Base-by-base conservation (phyloP, 805 yeast genomes). In the Yarrowia hollandica region DNA sequence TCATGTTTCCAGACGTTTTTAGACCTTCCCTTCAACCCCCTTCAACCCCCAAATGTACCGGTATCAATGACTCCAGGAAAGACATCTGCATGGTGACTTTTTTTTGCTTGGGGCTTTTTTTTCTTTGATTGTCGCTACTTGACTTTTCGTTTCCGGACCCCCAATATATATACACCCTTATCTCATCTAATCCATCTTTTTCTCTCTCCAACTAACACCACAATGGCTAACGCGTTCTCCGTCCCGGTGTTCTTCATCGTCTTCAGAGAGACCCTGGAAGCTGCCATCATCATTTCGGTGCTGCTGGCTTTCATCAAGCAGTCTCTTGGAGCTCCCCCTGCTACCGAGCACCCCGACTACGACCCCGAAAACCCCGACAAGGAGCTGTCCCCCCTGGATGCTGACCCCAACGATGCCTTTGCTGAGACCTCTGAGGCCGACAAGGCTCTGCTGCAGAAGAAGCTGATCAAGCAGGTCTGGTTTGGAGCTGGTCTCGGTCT, bases 211-310 rank as follows among this genome's bases (percentile, higher is more conserved):
- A 10, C 6, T 7, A 25, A 31, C 16, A 12, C 10, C 22, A 16
- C 28, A 30, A 52, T 52, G 58, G 44, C 42, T 15, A 52, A 78
- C 74, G 86, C 85, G 35, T 85, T 85, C 70, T 81, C 83, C 34
- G 65, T 69, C 9, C 67, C 82, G 65, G 85, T 90, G 62, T 90
- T 89, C 78, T 88, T 90, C 74, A 85, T 90, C 64, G 95, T 90
- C 62, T 85, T 91, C 72, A 86, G 98, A 78, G 98, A 91, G 77
- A 77, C 94, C 52, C 76, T 91, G 63, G 98, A 91, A 75, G 98
- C 98, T 16, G 83, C 89, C 60, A 81, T 91, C 64, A 86, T 91
- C 63, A 85, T 92, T 62, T 89, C 97, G 9, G 97, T 91, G 50
- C 76, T 91, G 64, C 78, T 91, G 60, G 92, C 97, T 22, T 91